These are phyloP conservation scores for Aegilops speltoides DNA, from an alignment of 176 grass and related monocot species.

Conservation along the genomic window DNA sequence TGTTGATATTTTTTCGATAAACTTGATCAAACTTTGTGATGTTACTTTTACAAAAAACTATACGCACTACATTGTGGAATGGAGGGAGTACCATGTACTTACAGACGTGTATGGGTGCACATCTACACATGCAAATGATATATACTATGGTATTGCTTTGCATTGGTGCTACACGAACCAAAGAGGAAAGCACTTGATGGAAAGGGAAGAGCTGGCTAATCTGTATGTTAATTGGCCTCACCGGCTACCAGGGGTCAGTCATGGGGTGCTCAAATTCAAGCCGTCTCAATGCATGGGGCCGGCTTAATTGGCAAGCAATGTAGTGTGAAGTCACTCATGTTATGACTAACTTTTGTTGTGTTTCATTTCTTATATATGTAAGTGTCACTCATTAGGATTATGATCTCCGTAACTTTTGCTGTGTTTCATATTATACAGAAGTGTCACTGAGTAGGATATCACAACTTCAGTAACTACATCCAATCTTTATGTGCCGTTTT, in stretches of 20 bases:
- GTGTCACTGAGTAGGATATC: background rate
- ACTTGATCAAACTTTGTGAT: too few relatives aligned
- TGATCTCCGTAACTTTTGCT: background rate
- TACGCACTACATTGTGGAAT: too few relatives aligned
- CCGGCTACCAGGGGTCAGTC: background rate
- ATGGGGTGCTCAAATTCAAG: background rate
- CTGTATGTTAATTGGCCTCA: background rate
- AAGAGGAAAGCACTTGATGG: background rate
- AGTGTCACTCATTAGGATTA: background rate
- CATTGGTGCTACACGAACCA: too few relatives aligned
- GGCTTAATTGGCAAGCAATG: background rate
- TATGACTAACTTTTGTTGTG: background rate
- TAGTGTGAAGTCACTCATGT: background rate
- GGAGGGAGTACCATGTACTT: too few relatives aligned
- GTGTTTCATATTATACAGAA: background rate
- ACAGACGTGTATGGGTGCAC: too few relatives aligned
- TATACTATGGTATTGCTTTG: too few relatives aligned
- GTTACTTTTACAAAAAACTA: too few relatives aligned
- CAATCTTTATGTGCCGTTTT: background rate
- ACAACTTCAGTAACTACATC: background rate
- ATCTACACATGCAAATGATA: too few relatives aligned
- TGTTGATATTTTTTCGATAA: too few relatives aligned
- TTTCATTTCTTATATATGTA: background rate
- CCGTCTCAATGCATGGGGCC: background rate
- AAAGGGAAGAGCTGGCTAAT: background rate